Evolutionary conservation across 1,139 yeast genomes (phyloP), one percentile per base, ranked within the genome.

Genomic region (Kodamaea sp.): DNA sequence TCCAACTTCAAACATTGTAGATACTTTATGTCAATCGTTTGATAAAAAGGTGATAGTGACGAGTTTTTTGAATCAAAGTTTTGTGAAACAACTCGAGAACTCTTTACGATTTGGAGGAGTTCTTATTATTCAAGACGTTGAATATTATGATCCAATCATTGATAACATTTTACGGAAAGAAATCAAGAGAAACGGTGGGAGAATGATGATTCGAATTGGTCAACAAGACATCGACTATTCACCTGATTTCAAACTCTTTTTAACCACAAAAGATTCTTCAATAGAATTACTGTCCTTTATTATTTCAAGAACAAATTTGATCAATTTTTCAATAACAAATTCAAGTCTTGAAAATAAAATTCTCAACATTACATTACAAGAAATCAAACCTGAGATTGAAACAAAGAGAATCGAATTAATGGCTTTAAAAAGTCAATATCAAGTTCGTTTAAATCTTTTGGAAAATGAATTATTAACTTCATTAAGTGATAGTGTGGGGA

Each of bases 51-150:
- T 83, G 2, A 64, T 73, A 0, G 56, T 78, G 0, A 77, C 96
- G 0, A 85, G 94, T 48, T 90, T 89, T 53, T 58, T 84, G 38
- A 87, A 84, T 50, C 76, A 74, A n/a, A 76, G 83, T 0, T 85
- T 83, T 55, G 57, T 75, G 4, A 83, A 79, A 50, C 85, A 79
- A 38, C 59, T 90, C 23, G 96, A 88, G 54, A 84, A 88, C 53
- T 82, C 95, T 0, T 58, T 90, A 24, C 67, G 94, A 44, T 90
- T 90, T 67, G 97, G 98, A 7, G 89, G 88, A 4, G 55, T 75
- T 0, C 65, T 90, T 7, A 55, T 90, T 8, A 73, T 90, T 25
- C 79, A 78, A 49, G 94, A 90, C 59, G 88, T 90, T 3, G 97
- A 90, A 53, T 66, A 73, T 49, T 79, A 78, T 53, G 92, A 90